A percentile compares a stretch with the other conserved stretches of the same genome.
Evolutionary conservation across 257 asterid species (phyloP).

Genomic region (Rubia yunnanensis): DNA sequence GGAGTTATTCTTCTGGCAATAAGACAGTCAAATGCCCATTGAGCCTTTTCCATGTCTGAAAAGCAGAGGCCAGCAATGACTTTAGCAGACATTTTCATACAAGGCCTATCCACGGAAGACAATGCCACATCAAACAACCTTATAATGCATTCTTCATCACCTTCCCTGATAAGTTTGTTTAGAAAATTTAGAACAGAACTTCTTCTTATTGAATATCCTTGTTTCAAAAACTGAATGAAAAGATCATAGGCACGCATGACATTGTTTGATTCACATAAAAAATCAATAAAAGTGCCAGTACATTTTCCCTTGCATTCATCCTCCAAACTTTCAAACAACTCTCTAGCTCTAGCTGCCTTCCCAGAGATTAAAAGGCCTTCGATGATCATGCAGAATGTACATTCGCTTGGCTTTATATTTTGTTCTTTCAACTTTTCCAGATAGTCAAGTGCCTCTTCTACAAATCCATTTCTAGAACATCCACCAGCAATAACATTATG

Average conservation of each 20-base stretch:
- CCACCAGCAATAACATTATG: constrained; percentile 66
- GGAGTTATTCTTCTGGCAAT: constrained; percentile 41
- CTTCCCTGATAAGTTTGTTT: constrained; percentile 46
- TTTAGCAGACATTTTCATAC: constrained; percentile 32
- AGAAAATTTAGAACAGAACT: constrained; percentile 47
- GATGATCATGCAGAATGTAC: constrained; percentile 55
- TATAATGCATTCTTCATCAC: constrained; percentile 43
- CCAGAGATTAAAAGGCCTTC: constrained; percentile 62
- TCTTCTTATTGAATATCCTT: constrained; percentile 31
- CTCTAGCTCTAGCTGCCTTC: constrained; percentile 52
- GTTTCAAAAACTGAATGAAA: constrained; percentile 24
- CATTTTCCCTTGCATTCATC: constrained; percentile 40
- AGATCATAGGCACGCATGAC: constrained; percentile 38
- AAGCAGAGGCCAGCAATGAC: constrained; percentile 53
- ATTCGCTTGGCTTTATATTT: constrained; percentile 42
- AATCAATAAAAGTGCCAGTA: constrained; percentile 58
- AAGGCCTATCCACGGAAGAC: constrained; percentile 33
- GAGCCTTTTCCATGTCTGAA: constrained; percentile 54
- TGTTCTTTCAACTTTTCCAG: constrained; percentile 43
- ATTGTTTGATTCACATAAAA: constrained; percentile 53
- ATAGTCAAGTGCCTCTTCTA: constrained; percentile 29
- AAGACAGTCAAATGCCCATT: constrained; percentile 44
- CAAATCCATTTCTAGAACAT: constrained; percentile 41
- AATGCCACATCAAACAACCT: constrained; percentile 27
- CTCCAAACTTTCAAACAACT: constrained; percentile 37